Conservation (phyloP, 805 yeast species). For the Cyberlindnera petersonii region DNA sequence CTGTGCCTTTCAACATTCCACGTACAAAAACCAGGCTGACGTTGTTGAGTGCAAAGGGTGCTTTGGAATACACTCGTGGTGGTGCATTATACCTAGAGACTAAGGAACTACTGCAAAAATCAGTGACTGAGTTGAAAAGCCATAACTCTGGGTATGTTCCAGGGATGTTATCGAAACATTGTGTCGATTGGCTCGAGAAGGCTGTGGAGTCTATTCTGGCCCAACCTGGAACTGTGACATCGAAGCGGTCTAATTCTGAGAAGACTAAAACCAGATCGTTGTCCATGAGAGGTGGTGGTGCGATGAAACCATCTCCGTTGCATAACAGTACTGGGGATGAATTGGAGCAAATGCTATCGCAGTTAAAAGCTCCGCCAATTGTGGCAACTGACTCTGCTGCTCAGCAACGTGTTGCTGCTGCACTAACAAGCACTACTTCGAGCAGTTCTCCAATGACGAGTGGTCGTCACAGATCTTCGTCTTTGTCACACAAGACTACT, state of each 20-base stretch:
- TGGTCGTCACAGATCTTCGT: conserved; percentile 12
- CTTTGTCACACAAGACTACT: conserved; percentile 13
- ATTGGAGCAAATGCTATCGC: conserved; percentile 27
- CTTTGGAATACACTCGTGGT: conserved; percentile 77
- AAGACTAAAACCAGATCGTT: conserved; percentile 15
- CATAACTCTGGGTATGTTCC: conserved; percentile 46
- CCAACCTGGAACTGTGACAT: conserved; percentile 9
- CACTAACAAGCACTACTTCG: not conserved
- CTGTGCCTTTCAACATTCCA: conserved; percentile 61
- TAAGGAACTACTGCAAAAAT: conserved; percentile 49
- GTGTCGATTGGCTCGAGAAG: conserved; percentile 52
- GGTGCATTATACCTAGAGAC: conserved; percentile 76
- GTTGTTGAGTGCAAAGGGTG: conserved; percentile 65
- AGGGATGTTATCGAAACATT: conserved; percentile 56
- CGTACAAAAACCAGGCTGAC: conserved; percentile 62
- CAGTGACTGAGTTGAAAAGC: conserved; percentile 44
- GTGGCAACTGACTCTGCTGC: conserved; percentile 11
- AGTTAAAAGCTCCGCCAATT: conserved; percentile 28
- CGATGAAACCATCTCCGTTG: conserved; percentile 18
- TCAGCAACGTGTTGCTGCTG: conserved; percentile 11
- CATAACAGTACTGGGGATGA: conserved; percentile 15
- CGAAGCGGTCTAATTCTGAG: conserved; percentile 15
- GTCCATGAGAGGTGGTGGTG: conserved; percentile 4
- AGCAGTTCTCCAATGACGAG: no score
- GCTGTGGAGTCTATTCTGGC: conserved; percentile 57